Conservation (phyloP, 2,329 filamentous ascomycete genomes). For the Cladophialophora immunda region DNA sequence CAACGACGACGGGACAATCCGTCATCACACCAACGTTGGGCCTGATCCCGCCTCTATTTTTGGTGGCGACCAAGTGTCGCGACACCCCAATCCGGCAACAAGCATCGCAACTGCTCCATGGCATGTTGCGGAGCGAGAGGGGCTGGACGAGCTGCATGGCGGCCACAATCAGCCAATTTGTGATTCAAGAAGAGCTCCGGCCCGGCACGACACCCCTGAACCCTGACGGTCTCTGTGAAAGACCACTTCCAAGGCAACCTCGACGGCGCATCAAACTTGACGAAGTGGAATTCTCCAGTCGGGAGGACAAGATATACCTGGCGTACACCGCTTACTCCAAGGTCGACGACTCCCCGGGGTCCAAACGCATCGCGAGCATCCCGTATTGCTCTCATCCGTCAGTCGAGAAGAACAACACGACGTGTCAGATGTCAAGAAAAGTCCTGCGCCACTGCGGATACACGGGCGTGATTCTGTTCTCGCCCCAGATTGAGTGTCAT, state of each 20-base stretch:
- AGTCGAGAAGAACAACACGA: neutral
- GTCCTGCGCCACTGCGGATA: slow-evolving; percentile 14
- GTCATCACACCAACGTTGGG: neutral
- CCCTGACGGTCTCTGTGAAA: neutral
- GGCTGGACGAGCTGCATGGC: slow-evolving; percentile 14
- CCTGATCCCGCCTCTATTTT: neutral
- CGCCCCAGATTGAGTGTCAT: slow-evolving; percentile 14
- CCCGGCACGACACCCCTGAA: neutral
- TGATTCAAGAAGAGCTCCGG: slow-evolving; percentile 1
- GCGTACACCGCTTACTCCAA: slow-evolving; percentile 9
- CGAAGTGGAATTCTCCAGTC: slow-evolving; percentile 4
- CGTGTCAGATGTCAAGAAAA: slow-evolving; percentile 5
- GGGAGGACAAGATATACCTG: neutral
- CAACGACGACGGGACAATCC: neutral
- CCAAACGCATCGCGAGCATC: neutral
- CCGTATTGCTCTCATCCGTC: neutral
- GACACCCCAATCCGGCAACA: neutral
- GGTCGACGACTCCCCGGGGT: neutral
- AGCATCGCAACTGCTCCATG: slow-evolving; percentile 1
- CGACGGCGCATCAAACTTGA: neutral
- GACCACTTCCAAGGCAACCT: neutral
- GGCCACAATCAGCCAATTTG: slow-evolving; percentile 1
- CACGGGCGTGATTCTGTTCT: neutral
- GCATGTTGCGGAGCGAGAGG: neutral
- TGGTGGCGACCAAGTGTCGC: neutral